Base-by-base conservation (phyloP, 345 rosid species). In the Euphorbia lathyris region DNA sequence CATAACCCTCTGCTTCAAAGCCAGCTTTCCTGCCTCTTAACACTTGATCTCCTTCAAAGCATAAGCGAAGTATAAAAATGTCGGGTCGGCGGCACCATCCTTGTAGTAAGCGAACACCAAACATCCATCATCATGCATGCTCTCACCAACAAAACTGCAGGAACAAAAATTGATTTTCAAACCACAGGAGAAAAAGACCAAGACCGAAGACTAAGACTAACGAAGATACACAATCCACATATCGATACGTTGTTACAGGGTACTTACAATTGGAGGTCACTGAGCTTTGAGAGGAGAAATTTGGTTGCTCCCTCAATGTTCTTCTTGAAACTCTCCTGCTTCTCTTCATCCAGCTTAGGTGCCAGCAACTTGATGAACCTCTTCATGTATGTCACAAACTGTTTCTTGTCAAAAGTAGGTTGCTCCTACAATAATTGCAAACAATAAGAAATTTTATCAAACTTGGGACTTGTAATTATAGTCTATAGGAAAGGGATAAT, bases 11-110 rank as follows among this genome's bases (percentile, higher is more conserved):
- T 30, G 59, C 55, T 45, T 50, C 22, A 42, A 69, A 57, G 79
- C 62, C 36, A 70, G 63, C 56, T 13, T 57, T 58, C 43, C 22
- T 51, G 47, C 25, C 8, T 71, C 62, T 62, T 76, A 92, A 85
- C 99, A 95, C 86, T 96, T 96, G 81, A 96, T 72, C 83, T 96
- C 99, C 86, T 89, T 92, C 92, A 96, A 80, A 14, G 85, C 91
- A 77, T 82, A 81, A 5, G 85, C 85, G 52, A 96, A 86, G 82
- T 96, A 96, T 84, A 96, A 80, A 85, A 96, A 96, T 42, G 99
- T 96, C 3, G 99, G 98, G 76, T 96, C 96, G 0, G 86, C 52
- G 4, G 96, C 93, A 76, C 97, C 98, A 0, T 92, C 99, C 82
- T 86, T 96, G 90, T 96, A 96, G 87, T 92, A 89, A 53, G 99